Evolutionary conservation across 805 yeast genomes (phyloP), one percentile per base, ranked within the genome.

Genomic region (Saccharomycopsis sp.): DNA sequence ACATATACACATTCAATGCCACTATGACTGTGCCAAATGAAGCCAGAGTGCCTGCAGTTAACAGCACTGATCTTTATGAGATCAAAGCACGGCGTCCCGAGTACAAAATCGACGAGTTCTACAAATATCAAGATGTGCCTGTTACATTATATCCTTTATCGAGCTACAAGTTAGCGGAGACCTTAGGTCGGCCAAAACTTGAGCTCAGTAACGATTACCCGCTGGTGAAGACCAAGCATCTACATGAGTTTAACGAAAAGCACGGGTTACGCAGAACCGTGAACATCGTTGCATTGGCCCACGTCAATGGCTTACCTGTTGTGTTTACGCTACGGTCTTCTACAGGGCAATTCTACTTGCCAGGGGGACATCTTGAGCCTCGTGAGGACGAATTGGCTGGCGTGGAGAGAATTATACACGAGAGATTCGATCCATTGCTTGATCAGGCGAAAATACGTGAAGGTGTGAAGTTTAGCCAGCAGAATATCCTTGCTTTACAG

Each of bases 31-130:
- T 29, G 38, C 9, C 5, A 29, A 5, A 5, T 7, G 38, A 29
- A 29, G 12, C 12, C 12, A 29, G 38, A 29, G 12, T 29, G 9
- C 38, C 38, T 29, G 38, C 38, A 12, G 12, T 29, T 12, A 29
- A 49, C 73, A 53, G 79, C 79, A 54, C 73, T 73, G 55, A 55
- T 50, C 24, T 50, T 20, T 44, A 3, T 50, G 24, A 24, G 20
- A 50, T 50, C 24, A 50, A 50, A 22, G 23, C 23, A 15, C 3
- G 17, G 9, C 24, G n/a, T 9, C 34, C 25, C n/a, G 34, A 24
- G 5, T 53, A 53, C 23, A 53, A 53, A 20, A 34, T 41, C 12
- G 55, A 34, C 9, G 47, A 53, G 8, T 53, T 53, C 22, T 20
- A 29, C n/a, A 20, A 38, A 22, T 15, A 53, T 14, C 55, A 53